phyloP scores from a whole-genome alignment of 2,329 filamentous ascomycete species.

The Neonectria hederae region DNA sequence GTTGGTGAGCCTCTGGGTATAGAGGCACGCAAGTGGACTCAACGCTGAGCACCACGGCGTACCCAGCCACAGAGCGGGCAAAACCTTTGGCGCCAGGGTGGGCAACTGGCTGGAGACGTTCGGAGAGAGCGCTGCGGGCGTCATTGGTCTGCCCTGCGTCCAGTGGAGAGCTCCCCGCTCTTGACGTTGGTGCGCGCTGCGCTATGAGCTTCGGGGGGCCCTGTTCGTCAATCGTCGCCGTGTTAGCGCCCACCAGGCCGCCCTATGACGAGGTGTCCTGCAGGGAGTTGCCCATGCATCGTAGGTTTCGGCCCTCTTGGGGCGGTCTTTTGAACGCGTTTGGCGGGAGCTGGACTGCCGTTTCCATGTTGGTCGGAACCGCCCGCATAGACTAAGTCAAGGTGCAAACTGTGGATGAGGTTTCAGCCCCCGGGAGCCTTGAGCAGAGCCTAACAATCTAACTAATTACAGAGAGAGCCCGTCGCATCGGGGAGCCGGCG shows the following conservation, averaged over 20 bases:
- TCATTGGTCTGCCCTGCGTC: constrained; percentile 37
- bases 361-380: background rate
- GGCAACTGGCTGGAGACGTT: constrained; percentile 24
- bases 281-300: constrained; percentile 1
- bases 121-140: constrained; percentile 25
- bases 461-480: constrained; percentile 7
- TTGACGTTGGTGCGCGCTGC: constrained; percentile 7
- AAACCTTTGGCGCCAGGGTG: constrained; percentile 38
- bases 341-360: constrained; percentile 5
- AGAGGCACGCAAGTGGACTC: constrained; percentile 4
- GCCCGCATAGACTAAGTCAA: constrained; percentile 8
- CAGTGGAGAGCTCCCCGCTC: constrained; percentile 9
- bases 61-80: constrained; percentile 35
- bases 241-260: constrained; percentile 7
- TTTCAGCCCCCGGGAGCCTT: constrained; percentile 35
- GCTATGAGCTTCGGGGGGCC: constrained; percentile 2
- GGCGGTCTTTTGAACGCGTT: constrained; percentile 1
- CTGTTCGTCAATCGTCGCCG: background rate
- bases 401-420: constrained; percentile 34
- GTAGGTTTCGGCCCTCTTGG: background rate
- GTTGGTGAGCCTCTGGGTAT: constrained; percentile 2
- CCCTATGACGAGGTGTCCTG: constrained; percentile 16
- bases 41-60: constrained; percentile 11
- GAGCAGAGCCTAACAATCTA: background rate
- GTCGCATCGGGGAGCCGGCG: constrained; percentile 1